Conservation (phyloP, 129 eudicot genomes). For the Deinandra increscens region DNA sequence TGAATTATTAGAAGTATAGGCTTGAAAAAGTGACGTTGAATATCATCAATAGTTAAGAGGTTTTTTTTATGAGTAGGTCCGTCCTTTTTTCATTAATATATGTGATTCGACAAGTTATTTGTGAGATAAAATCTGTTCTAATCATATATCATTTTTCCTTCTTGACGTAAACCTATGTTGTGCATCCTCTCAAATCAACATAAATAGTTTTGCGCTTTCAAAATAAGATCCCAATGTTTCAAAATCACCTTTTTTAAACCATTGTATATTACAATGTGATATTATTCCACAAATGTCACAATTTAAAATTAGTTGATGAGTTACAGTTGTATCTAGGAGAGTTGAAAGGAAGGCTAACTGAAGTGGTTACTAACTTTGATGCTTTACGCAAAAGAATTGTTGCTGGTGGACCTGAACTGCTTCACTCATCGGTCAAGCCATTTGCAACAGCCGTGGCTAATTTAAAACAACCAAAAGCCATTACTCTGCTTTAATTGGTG, state of each 20-base stretch:
- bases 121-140: no score
- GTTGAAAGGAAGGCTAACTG: conserved; percentile 82
- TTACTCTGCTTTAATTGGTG: conserved; percentile 25
- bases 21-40: no score
- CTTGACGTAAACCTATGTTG: no score
- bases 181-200: not conserved
- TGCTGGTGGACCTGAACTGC: conserved; percentile 72
- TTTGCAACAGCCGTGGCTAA: conserved; percentile 49
- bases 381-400: conserved; percentile 72
- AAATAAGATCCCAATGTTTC: not conserved
- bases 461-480: conserved; percentile 17
- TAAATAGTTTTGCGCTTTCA: not conserved
- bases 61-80: no score
- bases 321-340: conserved; percentile 83
- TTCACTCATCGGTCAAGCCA: conserved; percentile 63
- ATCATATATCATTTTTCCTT: conserved; percentile 14
- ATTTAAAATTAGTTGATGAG: conserved; percentile 57
- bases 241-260: not conserved
- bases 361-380: conserved; percentile 84
- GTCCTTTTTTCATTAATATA: no score
- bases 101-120: no score
- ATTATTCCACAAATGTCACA: not conserved
- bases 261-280: not conserved
- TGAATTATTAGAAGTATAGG: no score
- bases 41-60: no score